Conservation (phyloP, 2,329 filamentous ascomycete genomes). For the Ophiostoma ulmi region DNA sequence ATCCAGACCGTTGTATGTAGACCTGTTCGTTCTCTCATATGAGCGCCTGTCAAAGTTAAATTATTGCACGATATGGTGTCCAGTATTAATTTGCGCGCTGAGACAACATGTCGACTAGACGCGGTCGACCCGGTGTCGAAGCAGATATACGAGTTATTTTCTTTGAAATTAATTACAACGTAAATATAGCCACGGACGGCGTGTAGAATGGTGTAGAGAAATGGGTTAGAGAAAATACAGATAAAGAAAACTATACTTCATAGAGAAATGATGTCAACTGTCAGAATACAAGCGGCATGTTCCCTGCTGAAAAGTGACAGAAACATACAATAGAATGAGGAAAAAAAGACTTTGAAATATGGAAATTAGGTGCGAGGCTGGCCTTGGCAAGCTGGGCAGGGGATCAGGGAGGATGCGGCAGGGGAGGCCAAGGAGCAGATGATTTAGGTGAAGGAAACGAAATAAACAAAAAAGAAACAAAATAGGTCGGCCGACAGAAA, state of each 20-base stretch:
- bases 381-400: slow-evolving; percentile 13
- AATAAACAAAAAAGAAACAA: neutral
- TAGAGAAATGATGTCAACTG: neutral
- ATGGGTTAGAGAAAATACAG: neutral
- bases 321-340: neutral
- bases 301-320: neutral
- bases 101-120: neutral
- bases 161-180: too few species aligned
- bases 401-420: neutral
- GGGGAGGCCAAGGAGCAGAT: neutral
- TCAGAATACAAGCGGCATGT: neutral
- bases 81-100: slow-evolving; percentile 14
- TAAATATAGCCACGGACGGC: too few species aligned
- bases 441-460: neutral
- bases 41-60: neutral
- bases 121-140: neutral
- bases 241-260: neutral
- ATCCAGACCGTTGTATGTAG: neutral
- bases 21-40: neutral
- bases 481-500: neutral
- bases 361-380: slow-evolving; percentile 2
- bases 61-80: neutral
- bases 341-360: neutral
- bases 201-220: neutral
- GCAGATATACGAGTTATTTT: neutral